A percentile compares a stretch with the other conserved stretches of the same genome.
Conservation (phyloP, 345 rosid genomes). For the Aquilaria yunnanensis region DNA sequence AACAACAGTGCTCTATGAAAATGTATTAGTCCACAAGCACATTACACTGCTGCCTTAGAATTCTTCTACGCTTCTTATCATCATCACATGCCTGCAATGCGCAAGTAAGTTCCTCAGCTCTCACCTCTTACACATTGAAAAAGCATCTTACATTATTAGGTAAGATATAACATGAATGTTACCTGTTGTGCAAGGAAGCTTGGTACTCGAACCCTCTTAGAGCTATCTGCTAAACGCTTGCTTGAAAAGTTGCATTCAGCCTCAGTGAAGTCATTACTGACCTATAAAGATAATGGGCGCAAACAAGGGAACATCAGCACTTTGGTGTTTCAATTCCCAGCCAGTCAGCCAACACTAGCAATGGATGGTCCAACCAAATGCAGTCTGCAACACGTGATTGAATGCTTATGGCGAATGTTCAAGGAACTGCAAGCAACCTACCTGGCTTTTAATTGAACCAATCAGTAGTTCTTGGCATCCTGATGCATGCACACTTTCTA, state of each 20-base stretch:
- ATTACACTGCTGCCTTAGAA: conserved; percentile 29
- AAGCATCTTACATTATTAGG: neutral
- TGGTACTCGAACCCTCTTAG: conserved; percentile 76
- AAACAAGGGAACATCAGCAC: neutral
- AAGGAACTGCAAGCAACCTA: conserved; percentile 19
- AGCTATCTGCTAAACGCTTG: conserved; percentile 84
- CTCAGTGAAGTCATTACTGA: conserved; percentile 26
- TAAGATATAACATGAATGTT: neutral
- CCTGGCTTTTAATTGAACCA: conserved; percentile 73
- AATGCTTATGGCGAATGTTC: neutral
- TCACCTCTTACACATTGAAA: neutral
- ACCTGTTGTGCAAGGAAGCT: conserved; percentile 55
- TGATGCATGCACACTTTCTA: conserved; percentile 71
- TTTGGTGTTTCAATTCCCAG: too few relatives aligned
- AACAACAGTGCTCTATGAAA: too few relatives aligned
- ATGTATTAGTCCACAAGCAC: conserved; percentile 32
- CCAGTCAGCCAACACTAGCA: neutral
- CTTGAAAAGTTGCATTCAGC: conserved; percentile 50
- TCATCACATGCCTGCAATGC: conserved; percentile 33
- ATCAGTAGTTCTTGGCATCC: conserved; percentile 66
- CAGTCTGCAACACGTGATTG: neutral
- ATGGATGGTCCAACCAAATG: neutral
- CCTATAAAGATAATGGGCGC: conserved; percentile 32
- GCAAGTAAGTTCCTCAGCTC: neutral
- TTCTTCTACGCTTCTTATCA: conserved; percentile 30